Base-by-base conservation (phyloP, 768 basidiomycete species). In the Boletellus ananas region DNA sequence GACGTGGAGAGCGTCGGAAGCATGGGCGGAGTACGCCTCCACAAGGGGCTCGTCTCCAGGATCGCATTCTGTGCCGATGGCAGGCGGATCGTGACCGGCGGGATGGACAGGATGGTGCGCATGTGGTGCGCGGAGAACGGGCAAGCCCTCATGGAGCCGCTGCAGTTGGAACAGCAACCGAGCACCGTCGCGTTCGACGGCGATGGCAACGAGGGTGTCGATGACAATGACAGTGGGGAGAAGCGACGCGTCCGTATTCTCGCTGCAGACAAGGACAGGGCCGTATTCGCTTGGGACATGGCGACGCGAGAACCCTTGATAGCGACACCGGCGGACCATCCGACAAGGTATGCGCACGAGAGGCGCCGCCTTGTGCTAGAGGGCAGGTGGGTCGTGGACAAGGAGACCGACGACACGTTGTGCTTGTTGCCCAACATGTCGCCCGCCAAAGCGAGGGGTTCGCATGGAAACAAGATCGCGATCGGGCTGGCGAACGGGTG, bases 11-110 rank as follows among this genome's bases (percentile, higher is more conserved):
- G 66, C 11, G 58, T 52, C 4, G 65, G 63, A 21, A 63, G 61
- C 25, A 61, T 70, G 48, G 61, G 51, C 8, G 55, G 45, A n/a
- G 18, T 47, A 8, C 51, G 57, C 0, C 56, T 61, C 0, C 69
- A 70, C 55, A 69, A 56, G 8, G 56, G 58, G 18, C 61, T 60
- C 34, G 67, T 69, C 6, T 44, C 56, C 3, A n/a, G 50, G 34
- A 25, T 69, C 4, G 56, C 63, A 0, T 70, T 70, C 42, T 65
- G 63, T 8, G 27, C 46, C 0, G 69, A 69, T 17, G 69, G 67
- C 10, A 52, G 16, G 29, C 54, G 52, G 31, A 55, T 70, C 41
- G 54, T 64, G 7, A 69, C 67, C 0, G 69, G 69, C 1, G 63
- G 68, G 3, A 8, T 58, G 6, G 67, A 69, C 50, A 56, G 50